These are phyloP conservation scores for Diaporthe destruens DNA, from an alignment of 2,329 filamentous ascomycete genomes.

Conservation along the genomic window DNA sequence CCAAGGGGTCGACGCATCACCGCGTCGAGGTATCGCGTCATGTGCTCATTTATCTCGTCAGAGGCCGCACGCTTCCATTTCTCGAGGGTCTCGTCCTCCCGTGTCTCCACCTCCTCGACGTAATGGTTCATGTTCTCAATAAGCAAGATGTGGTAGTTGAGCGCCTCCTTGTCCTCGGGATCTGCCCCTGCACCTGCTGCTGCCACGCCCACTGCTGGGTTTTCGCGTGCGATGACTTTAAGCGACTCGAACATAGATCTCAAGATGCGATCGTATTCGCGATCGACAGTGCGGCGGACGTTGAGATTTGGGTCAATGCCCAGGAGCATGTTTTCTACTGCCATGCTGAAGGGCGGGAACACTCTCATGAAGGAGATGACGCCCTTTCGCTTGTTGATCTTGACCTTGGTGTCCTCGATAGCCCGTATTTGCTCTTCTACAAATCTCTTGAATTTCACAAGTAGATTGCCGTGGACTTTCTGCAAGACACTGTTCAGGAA, in stretches of 20 bases:
- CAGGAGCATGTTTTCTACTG: slow-evolving; percentile 86
- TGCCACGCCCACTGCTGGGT: slow-evolving; percentile 62
- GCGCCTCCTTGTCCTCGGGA: slow-evolving; percentile 91
- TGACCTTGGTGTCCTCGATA: slow-evolving; percentile 98
- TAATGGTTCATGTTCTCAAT: slow-evolving; percentile 99
- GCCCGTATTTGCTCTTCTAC: slow-evolving; percentile 95
- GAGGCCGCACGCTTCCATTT: slow-evolving; percentile 85
- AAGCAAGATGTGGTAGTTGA: slow-evolving; percentile 96
- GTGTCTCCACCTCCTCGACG: slow-evolving; percentile 86
- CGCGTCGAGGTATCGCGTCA: slow-evolving; percentile 86
- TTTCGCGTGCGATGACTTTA: slow-evolving; percentile 89
- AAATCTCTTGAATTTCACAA: slow-evolving; percentile 85
- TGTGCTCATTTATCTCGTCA: slow-evolving; percentile 85
- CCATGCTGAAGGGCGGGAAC: slow-evolving; percentile 87
- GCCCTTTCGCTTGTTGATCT: slow-evolving; percentile 98
- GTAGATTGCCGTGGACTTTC: slow-evolving; percentile 81
- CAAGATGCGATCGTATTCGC: slow-evolving; percentile 89
- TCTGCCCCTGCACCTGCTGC: slow-evolving; percentile 55
- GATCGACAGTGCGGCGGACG: slow-evolving; percentile 83
- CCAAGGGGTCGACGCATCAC: slow-evolving; percentile 91
- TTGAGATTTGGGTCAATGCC: slow-evolving; percentile 68
- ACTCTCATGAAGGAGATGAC: slow-evolving; percentile 95
- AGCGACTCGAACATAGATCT: slow-evolving; percentile 98
- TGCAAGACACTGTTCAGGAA: slow-evolving; percentile 84
- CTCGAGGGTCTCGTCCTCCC: slow-evolving; percentile 79